phyloP scores from a whole-genome alignment of 345 rosid species.

The Arabidopsis thaliana region TAIR10.1 NC_003074.8:5317001-5317500 shows the following conservation, averaged over 20 bases:
- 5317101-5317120: constrained; percentile 51
- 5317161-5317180: constrained; percentile 2
- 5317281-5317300: background rate
- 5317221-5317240: background rate
- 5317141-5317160: constrained; percentile 4
- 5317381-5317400: background rate
- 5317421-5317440: background rate
- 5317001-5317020: constrained; percentile 19
- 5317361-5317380: background rate
- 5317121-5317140: constrained; percentile 35
- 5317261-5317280: constrained; percentile 3
- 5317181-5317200: background rate
- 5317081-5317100: constrained; percentile 26
- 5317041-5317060: constrained; percentile 9
- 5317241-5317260: background rate
- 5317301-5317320: constrained; percentile 28
- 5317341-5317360: constrained; percentile 8
- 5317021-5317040: constrained; percentile 38
- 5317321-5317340: constrained; percentile 20
- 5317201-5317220: constrained; percentile 16
- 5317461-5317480: background rate
- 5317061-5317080: constrained; percentile 3
- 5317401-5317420: constrained; percentile 12
- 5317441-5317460: constrained; percentile 8
- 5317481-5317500: background rate